These are phyloP conservation scores for Sicyos baderoa DNA, from an alignment of 306 rosid species.

Conservation along the genomic window DNA sequence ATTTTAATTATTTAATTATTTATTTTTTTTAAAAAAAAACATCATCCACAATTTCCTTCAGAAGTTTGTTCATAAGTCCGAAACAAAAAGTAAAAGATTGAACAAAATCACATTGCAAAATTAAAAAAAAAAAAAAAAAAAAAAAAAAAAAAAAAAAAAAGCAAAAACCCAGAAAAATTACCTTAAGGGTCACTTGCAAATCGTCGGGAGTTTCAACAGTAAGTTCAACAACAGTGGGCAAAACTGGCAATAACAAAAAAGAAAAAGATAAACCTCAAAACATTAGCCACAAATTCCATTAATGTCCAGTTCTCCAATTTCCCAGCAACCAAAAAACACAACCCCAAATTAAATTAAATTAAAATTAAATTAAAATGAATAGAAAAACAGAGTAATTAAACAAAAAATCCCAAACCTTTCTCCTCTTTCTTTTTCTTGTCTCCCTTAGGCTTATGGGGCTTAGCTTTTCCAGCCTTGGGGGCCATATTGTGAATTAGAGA, in stretches of 20 bases:
- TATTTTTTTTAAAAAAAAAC: too few relatives aligned
- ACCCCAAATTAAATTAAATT: too few relatives aligned
- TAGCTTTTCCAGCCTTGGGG: constrained; percentile 74
- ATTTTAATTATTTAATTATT: too few relatives aligned
- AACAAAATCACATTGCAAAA: not conserved
- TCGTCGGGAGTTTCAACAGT: constrained; percentile 60
- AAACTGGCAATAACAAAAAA: constrained; percentile 40
- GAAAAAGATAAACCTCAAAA: not conserved
- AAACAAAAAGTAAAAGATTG: not conserved
- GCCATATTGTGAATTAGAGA: constrained; percentile 36
- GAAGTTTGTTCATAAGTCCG: too few relatives aligned
- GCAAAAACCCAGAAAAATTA: constrained; percentile 1
- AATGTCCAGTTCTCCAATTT: too few relatives aligned
- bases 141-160: too few relatives aligned
- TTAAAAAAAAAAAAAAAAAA: too few relatives aligned
- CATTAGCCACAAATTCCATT: not conserved
- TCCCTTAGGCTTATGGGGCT: constrained; percentile 76
- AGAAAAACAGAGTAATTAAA: not conserved
- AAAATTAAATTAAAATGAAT: too few relatives aligned
- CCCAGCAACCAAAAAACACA: too few relatives aligned
- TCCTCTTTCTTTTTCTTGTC: constrained; percentile 95
- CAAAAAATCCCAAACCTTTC: constrained; percentile 44
- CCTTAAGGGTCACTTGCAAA: constrained; percentile 74
- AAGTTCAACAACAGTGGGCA: constrained; percentile 74
- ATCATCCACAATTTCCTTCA: too few relatives aligned